These are phyloP conservation scores for Sanghuangporus baumii DNA, from an alignment of 1,284 basidiomycete genomes.

Conservation along the genomic window DNA sequence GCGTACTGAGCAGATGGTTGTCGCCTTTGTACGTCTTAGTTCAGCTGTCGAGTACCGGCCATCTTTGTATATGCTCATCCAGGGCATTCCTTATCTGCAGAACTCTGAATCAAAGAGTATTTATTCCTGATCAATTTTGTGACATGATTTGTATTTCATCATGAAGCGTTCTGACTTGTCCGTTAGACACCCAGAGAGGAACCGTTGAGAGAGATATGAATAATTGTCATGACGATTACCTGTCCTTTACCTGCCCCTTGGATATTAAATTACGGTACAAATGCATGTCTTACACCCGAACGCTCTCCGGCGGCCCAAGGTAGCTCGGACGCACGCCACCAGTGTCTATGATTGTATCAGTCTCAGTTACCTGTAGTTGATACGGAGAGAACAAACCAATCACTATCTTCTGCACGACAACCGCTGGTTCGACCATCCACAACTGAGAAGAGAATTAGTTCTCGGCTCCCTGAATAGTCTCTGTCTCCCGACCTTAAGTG, in stretches of 20 bases:
- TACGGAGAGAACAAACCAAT: constrained; percentile 27
- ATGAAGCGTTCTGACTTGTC: too few relatives aligned
- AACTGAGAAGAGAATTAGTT: constrained; percentile 23
- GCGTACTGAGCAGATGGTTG: not conserved
- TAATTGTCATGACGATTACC: not conserved
- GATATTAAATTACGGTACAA: not conserved
- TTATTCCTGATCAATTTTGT: too few relatives aligned
- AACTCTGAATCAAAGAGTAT: too few relatives aligned
- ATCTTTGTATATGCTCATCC: too few relatives aligned
- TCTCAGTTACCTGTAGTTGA: not conserved
- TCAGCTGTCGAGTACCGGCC: too few relatives aligned
- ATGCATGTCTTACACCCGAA: constrained; percentile 21
- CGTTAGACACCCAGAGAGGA: too few relatives aligned
- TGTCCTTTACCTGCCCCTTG: not conserved
- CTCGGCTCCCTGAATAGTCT: not conserved
- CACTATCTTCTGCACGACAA: constrained; percentile 59
- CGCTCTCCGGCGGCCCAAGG: constrained; percentile 57
- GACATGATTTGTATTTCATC: too few relatives aligned
- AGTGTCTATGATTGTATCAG: constrained; percentile 21
- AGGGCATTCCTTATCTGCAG: too few relatives aligned
- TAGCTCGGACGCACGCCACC: constrained; percentile 51
- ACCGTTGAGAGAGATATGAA: not conserved
- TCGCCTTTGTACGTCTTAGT: not conserved
- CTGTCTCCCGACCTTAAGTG: constrained; percentile 40
- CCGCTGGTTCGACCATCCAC: constrained; percentile 55